These are phyloP conservation scores for Potentilla sterilis DNA, from an alignment of 306 rosid genomes.

Conservation along the genomic window DNA sequence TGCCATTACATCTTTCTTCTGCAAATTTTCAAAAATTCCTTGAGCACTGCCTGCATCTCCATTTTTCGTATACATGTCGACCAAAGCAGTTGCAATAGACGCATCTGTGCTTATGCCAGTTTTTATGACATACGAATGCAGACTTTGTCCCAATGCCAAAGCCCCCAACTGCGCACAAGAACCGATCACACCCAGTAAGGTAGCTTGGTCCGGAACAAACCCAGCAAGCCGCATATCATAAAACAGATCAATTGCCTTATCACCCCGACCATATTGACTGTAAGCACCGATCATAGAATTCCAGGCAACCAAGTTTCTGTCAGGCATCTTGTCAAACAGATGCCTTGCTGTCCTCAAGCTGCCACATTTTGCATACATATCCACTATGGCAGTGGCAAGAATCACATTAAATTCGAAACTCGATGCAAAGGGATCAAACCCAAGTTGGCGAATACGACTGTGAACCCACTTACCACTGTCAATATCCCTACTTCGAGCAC, in stretches of 20 bases:
- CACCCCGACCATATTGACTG: constrained; percentile 48
- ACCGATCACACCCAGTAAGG: constrained; percentile 49
- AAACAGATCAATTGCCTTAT: constrained; percentile 47
- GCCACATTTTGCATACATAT: constrained; percentile 82
- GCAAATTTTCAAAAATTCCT: constrained; percentile 44
- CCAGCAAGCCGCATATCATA: constrained; percentile 38
- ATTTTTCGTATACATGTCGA: constrained; percentile 66
- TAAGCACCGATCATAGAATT: constrained; percentile 65
- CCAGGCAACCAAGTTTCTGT: constrained; percentile 60
- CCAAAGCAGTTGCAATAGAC: constrained; percentile 60
- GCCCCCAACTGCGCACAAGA: constrained; percentile 51
- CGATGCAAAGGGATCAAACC: constrained; percentile 53
- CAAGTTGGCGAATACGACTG: constrained; percentile 40
- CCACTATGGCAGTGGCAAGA: constrained; percentile 65
- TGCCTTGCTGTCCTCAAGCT: constrained; percentile 52
- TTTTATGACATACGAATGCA: constrained; percentile 56
- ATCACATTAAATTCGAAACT: constrained; percentile 38
- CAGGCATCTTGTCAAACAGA: constrained; percentile 61
- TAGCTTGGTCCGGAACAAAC: constrained; percentile 50
- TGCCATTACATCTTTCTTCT: constrained; percentile 61
- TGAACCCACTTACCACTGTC: constrained; percentile 55
- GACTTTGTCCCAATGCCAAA: constrained; percentile 51
- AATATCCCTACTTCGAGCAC: constrained; percentile 63
- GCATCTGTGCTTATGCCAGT: constrained; percentile 34
- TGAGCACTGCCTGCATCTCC: constrained; percentile 56